Evolutionary conservation across 805 yeast genomes (phyloP), one percentile per base, ranked within the genome.

Genomic region (Cyberlindnera maritima): DNA sequence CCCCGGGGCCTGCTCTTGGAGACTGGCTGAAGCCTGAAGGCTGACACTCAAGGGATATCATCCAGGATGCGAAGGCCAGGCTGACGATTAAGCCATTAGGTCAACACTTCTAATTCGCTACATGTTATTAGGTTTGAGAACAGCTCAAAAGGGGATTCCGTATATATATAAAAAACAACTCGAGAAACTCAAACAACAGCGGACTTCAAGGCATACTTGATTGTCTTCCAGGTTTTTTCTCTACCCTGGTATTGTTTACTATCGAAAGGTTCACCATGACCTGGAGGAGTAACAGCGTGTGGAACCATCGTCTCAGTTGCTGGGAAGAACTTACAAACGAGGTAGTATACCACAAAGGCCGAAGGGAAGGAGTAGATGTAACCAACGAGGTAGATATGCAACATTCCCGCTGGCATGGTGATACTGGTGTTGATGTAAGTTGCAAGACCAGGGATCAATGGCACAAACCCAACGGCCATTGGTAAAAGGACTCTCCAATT

Each of bases 301-400:
- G 34, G 43, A 20, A 49, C 33, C 35, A 43, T 14, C 4, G 48
- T 17, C 10, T 35, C 43, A 11, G 17, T 32, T 23, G 46, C 50
- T 23, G 53, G 53, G 46, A 37, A 49, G 32, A 49, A 35, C 39
- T 38, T 18, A 33, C 50, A 49, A 10, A 26, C 25, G 18, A 34
- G 26, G 15, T 21, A 49, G 23, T 49, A 49, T 13, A 31, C 33
- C 13, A 49, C 11, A 35, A 49, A 49, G 8, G 42, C 50, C 4
- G 50, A 32, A 10, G 36, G n/a, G 48, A 43, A 49, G 3, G 53
- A 49, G 40, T 49, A 49, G 42, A 49, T 46, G 39, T 49, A 49
- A 10, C 53, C 53, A 35, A 46, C 41, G 14, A 49, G 33, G 53
- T 49, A 49, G 23, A 49, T 13, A 26, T 49, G n/a, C 19, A 46